phyloP scores from a whole-genome alignment of 352 stramenopile genomes.

The Pythium insidiosum region DNA sequence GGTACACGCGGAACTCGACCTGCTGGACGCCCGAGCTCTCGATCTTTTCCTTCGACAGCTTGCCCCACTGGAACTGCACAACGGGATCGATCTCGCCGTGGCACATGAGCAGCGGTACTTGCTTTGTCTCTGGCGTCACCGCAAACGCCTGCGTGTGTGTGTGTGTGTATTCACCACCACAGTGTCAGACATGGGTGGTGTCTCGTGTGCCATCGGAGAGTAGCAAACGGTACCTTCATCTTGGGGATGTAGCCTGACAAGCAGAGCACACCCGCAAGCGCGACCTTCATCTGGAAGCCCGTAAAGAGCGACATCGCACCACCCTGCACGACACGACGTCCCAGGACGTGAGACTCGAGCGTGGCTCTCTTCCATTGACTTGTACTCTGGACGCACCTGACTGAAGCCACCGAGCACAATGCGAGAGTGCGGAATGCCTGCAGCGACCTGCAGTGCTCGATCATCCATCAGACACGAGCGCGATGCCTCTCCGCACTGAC shows the following conservation, averaged over 20 bases:
- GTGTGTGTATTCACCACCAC: background rate
- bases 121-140: slow-evolving; percentile 31
- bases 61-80: slow-evolving; percentile 52
- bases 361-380: background rate
- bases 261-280: slow-evolving; percentile 54
- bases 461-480: slow-evolving; percentile 1
- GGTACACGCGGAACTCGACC: slow-evolving; percentile 59
- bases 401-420: slow-evolving; percentile 94
- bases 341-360: background rate
- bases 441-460: too few relatives aligned
- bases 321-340: slow-evolving; percentile 31
- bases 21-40: slow-evolving; percentile 35
- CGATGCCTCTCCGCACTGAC: background rate
- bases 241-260: slow-evolving; percentile 76
- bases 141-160: slow-evolving; percentile 47
- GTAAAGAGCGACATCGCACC: slow-evolving; percentile 86
- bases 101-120: slow-evolving; percentile 73
- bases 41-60: slow-evolving; percentile 53
- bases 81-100: slow-evolving; percentile 63
- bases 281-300: slow-evolving; percentile 51
- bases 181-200: background rate
- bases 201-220: too few relatives aligned
- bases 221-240: slow-evolving; percentile 15
- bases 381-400: slow-evolving; percentile 39
- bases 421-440: slow-evolving; percentile 74